phyloP scores from a whole-genome alignment of 2,329 filamentous ascomycete genomes.

The Aschersonia sp. region DNA sequence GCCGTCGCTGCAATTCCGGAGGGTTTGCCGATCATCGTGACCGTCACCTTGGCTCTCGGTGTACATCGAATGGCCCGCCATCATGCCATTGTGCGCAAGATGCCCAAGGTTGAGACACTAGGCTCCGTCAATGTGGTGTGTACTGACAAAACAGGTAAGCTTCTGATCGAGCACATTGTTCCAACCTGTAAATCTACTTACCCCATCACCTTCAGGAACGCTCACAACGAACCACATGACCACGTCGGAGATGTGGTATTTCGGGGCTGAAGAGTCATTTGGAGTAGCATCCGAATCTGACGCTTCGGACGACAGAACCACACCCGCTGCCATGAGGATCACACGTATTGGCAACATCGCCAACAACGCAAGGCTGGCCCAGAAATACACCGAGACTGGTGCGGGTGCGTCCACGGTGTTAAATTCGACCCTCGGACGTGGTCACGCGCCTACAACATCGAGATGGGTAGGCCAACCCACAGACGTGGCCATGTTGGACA shows the following conservation, averaged over 20 bases:
- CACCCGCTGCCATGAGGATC: slow-evolving; percentile 63
- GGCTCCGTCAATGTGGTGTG: slow-evolving; percentile 99
- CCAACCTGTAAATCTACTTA: background rate
- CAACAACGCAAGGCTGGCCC: slow-evolving; percentile 77
- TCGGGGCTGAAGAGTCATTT: slow-evolving; percentile 45
- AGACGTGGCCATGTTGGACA: slow-evolving; percentile 89
- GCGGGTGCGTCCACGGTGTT: slow-evolving; percentile 60
- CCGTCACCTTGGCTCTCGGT: slow-evolving; percentile 84
- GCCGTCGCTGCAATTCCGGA: slow-evolving; percentile 94
- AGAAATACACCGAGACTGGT: slow-evolving; percentile 52
- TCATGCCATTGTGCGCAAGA: slow-evolving; percentile 85
- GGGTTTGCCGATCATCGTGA: slow-evolving; percentile 94
- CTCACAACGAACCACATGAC: slow-evolving; percentile 98
- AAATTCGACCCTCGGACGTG: slow-evolving; percentile 61
- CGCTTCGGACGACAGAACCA: slow-evolving; percentile 41
- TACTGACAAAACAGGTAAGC: slow-evolving; percentile 81
- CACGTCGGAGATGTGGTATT: slow-evolving; percentile 91
- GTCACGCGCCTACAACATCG: slow-evolving; percentile 51
- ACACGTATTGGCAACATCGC: slow-evolving; percentile 90
- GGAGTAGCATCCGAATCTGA: slow-evolving; percentile 41
- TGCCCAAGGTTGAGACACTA: slow-evolving; percentile 93
- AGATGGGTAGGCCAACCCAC: slow-evolving; percentile 96
- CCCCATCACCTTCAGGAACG: slow-evolving; percentile 40
- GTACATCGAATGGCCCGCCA: slow-evolving; percentile 93
- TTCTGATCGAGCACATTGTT: background rate